Evolutionary conservation across 1,284 basidiomycete species (phyloP).

Genomic region (Tilletia caries): DNA sequence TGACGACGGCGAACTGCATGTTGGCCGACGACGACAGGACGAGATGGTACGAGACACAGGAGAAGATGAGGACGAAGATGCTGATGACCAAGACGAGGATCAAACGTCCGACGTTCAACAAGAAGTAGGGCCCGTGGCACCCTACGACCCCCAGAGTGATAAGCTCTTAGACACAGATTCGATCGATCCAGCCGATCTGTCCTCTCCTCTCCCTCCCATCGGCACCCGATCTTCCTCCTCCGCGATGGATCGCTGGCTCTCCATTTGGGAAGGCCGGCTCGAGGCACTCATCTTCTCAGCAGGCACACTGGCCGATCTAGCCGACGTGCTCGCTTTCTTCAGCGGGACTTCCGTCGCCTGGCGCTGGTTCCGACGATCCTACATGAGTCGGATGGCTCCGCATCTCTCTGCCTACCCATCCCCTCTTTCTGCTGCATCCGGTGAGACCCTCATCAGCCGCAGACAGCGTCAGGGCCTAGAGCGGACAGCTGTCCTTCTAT

Average conservation of each 20-base stretch:
- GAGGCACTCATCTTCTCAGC: neutral
- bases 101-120: neutral
- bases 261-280: neutral
- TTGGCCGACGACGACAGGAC: neutral
- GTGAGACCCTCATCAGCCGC: conserved; percentile 2
- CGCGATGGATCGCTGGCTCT: conserved; percentile 1
- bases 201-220: neutral
- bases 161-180: neutral
- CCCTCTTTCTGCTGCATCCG: neutral
- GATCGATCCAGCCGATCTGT: neutral
- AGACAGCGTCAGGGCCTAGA: neutral
- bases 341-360: conserved; percentile 6
- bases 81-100: neutral
- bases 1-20: no score
- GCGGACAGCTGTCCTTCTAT: neutral
- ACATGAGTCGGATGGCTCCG: conserved; percentile 1
- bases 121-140: neutral
- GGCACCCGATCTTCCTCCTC: neutral
- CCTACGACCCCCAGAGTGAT: no score
- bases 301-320: neutral
- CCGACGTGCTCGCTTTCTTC: conserved; percentile 11
- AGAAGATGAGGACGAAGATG: neutral
- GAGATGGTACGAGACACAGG: neutral
- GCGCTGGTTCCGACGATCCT: conserved; percentile 10
- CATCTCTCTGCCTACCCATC: conserved; percentile 1